Evolutionary conservation across 2,329 filamentous ascomycete genomes (phyloP).

Genomic region (Chrysoporthe puriensis): DNA sequence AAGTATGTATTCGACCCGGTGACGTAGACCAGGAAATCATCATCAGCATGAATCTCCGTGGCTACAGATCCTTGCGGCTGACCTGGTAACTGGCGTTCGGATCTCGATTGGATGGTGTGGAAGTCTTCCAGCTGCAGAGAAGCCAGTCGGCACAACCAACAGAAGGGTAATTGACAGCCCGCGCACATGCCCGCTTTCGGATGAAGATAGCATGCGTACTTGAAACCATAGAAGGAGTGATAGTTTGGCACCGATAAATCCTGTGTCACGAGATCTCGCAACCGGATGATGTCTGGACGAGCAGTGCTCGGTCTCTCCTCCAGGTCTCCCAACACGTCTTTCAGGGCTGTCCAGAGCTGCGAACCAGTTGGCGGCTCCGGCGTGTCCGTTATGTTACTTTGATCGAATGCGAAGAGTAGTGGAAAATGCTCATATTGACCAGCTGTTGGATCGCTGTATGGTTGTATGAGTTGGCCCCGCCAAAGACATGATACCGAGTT

Average conservation of each 20-base stretch:
- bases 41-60: conserved; percentile 4
- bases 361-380: background rate
- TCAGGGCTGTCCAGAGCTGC: background rate
- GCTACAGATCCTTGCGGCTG: background rate
- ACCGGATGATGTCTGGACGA: background rate
- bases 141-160: too few relatives aligned
- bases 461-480: conserved; percentile 7
- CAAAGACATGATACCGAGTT: background rate
- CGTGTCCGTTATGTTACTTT: too few relatives aligned
- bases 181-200: background rate
- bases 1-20: background rate
- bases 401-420: background rate
- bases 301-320: too few relatives aligned
- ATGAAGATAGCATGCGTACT: background rate
- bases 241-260: background rate
- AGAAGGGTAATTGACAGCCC: background rate
- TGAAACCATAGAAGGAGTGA: background rate
- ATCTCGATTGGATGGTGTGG: background rate
- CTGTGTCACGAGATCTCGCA: background rate
- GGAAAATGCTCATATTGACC: background rate
- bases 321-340: background rate
- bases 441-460: background rate
- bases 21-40: conserved; percentile 16
- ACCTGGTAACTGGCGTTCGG: background rate
- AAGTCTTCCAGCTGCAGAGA: background rate